Conservation (phyloP, 169 alveolate genomes). For the Plasmodium cynomolgi region DNA sequence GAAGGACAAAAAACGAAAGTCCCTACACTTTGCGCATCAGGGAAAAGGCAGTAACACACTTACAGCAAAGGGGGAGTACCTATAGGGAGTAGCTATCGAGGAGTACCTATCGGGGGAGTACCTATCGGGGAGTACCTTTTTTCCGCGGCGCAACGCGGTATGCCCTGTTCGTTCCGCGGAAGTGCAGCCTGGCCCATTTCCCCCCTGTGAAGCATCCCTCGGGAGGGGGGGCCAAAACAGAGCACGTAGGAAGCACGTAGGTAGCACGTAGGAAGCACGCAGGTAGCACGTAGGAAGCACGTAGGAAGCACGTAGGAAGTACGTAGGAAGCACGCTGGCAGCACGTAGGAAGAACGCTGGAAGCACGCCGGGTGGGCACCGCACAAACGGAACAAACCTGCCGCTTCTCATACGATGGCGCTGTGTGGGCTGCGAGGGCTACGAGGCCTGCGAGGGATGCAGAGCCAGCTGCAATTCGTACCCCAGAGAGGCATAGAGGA, state of each 20-base stretch:
- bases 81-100: background rate
- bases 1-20: background rate
- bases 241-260: background rate
- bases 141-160: background rate
- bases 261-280: background rate
- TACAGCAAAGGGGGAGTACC: background rate
- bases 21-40: background rate
- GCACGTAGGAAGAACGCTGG: too few relatives aligned
- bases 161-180: background rate
- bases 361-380: background rate
- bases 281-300: background rate
- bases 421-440: background rate
- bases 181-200: background rate
- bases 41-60: background rate
- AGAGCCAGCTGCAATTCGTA: slow-evolving; percentile 17
- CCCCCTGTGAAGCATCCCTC: background rate
- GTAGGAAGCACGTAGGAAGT: background rate
- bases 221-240: background rate
- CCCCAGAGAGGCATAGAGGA: slow-evolving; percentile 87
- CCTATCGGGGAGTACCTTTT: background rate
- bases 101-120: background rate
- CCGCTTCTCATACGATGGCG: background rate
- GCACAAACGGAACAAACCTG: background rate
- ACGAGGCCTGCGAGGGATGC: background rate
- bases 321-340: background rate